These are phyloP conservation scores for Friedmanniomyces endolithicus DNA, from an alignment of 495 filamentous ascomycete genomes.

Conservation along the genomic window DNA sequence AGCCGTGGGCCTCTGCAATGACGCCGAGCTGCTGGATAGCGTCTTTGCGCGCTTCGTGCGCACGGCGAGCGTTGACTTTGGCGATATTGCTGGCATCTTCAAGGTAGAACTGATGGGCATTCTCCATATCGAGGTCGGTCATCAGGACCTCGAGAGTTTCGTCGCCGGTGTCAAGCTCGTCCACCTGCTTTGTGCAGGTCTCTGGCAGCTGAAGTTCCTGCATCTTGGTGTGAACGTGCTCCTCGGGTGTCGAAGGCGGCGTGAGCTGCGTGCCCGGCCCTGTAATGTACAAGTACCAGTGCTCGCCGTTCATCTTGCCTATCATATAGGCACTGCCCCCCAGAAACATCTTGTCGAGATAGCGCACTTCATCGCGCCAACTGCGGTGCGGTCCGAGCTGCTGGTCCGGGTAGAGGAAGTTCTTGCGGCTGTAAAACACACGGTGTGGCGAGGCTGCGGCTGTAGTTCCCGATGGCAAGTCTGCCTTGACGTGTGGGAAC, in stretches of 20 bases:
- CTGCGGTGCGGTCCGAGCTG: constrained; percentile 90
- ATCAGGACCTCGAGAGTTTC: constrained; percentile 97
- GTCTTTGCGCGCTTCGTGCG: constrained; percentile 43
- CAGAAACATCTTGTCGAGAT: constrained; percentile 75
- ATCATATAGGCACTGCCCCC: constrained; percentile 98
- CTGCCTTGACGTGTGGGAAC: constrained; percentile 55
- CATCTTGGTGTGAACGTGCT: constrained; percentile 51
- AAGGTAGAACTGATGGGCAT: constrained; percentile 93
- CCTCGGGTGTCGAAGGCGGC: constrained; percentile 66
- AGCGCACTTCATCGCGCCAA: constrained; percentile 92
- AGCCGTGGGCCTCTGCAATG: constrained; percentile 24
- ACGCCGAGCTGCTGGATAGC: constrained; percentile 40
- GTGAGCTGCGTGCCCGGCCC: constrained; percentile 69
- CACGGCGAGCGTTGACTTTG: constrained; percentile 38
- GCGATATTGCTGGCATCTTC: constrained; percentile 85
- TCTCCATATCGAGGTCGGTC: constrained; percentile 88
- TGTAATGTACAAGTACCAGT: constrained; percentile 98
- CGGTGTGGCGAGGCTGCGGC: constrained; percentile 78
- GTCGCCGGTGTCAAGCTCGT: constrained; percentile 38
- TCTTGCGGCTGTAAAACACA: constrained; percentile 98
- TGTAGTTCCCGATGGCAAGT: constrained; percentile 42
- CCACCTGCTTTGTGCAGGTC: too few relatives aligned
- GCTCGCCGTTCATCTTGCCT: constrained; percentile 98
- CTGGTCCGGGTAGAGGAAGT: constrained; percentile 90
- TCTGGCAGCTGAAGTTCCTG: constrained; percentile 46